Base-by-base conservation (phyloP, 352 stramenopile species). In the Phytophthora ramorum region DNA sequence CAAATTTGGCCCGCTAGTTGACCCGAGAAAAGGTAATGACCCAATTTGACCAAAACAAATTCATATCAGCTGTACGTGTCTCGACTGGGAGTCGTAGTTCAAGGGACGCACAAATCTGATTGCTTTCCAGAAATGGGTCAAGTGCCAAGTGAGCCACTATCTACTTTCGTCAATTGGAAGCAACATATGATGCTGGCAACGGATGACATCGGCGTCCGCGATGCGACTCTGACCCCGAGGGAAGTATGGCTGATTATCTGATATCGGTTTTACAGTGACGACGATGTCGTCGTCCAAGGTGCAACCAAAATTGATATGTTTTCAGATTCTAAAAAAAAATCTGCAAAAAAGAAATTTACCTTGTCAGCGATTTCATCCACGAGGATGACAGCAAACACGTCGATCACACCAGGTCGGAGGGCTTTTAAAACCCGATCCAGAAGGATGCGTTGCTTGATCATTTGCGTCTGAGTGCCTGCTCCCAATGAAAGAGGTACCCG, bases 301-400 rank as follows among this genome's bases (percentile, higher is more conserved):
- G 37, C 37, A 7, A 44, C 37, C 16, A n/a, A 44, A 44, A 38
- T n/a, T n/a, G n/a, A n/a, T n/a, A n/a, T n/a, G n/a, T n/a, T n/a
- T n/a, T n/a, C n/a, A n/a, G n/a, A 34, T 34, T 34, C 28, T 34
- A 34, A 34, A 34, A 34, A 10, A 4, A 34, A 34, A 34, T 34
- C 28, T 34, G 28, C 26, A 8, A 32, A 34, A 34, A 34, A 34
- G 6, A 10, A 34, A 34, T 34, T 41, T 24, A 97, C 91, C 64
- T 94, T 93, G 7, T 86, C 28, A 14, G 30, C 13, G 20, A 66
- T 59, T 48, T 57, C 32, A 6, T 51, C 46, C 10, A 58, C 46
- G 13, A 38, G 47, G 24, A 65, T 65, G 10, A 65, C 17, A 10
- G 38, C 58, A 13, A 65, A 47, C 7, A 52, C 35, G 37, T 65